These are phyloP conservation scores for Phallus indusiatus DNA, from an alignment of 768 basidiomycete species.

Conservation along the genomic window DNA sequence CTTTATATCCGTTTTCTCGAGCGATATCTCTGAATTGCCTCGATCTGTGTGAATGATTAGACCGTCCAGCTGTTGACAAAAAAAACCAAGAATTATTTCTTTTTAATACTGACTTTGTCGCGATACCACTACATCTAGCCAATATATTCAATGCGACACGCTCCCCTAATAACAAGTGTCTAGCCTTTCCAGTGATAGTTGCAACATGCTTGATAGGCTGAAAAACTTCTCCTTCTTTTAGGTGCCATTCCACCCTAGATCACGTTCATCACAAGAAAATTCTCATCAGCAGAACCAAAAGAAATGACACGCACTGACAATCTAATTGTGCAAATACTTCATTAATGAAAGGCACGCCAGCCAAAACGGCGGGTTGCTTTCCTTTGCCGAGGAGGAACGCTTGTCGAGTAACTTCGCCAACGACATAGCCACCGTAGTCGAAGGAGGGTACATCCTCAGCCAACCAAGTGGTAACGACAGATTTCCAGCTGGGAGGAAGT, in stretches of 20 bases:
- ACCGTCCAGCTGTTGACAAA: neutral
- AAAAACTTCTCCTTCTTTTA: slow-evolving; percentile 75
- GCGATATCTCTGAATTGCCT: slow-evolving; percentile 75
- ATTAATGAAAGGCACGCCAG: slow-evolving; percentile 91
- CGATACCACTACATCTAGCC: slow-evolving; percentile 93
- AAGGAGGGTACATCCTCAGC: slow-evolving; percentile 93
- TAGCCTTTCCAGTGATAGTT: slow-evolving; percentile 82
- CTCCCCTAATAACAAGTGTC: slow-evolving; percentile 85
- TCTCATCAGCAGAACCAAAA: neutral
- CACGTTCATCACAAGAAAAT: neutral
- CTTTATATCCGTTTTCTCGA: slow-evolving; percentile 66
- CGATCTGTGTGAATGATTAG: slow-evolving; percentile 45
- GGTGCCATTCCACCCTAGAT: slow-evolving; percentile 85
- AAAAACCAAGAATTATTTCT: neutral
- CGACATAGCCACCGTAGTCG: slow-evolving; percentile 94
- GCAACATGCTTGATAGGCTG: slow-evolving; percentile 79
- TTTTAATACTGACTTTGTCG: slow-evolving; percentile 61
- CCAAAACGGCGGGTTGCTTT: slow-evolving; percentile 65
- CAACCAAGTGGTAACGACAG: slow-evolving; percentile 73
- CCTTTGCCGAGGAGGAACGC: slow-evolving; percentile 92
- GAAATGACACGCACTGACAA: slow-evolving; percentile 62
- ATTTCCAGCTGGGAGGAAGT: slow-evolving; percentile 90
- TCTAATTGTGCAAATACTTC: slow-evolving; percentile 85
- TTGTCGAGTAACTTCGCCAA: slow-evolving; percentile 79
- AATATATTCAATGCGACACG: slow-evolving; percentile 88